Conservation (phyloP, 208 protist species). For the Phytomonas francai region DNA sequence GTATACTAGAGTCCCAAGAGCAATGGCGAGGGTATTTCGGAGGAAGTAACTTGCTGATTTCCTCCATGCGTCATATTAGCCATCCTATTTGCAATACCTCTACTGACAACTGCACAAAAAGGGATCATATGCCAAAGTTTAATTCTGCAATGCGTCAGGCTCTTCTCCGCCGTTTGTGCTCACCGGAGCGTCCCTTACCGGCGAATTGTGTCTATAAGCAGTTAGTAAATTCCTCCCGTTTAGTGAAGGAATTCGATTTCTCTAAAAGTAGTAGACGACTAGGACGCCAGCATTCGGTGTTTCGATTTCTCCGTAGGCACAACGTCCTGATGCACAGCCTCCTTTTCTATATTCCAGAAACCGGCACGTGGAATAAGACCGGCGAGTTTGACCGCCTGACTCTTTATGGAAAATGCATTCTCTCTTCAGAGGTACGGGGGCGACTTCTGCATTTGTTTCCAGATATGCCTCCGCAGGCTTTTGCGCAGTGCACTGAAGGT, state of each 20-base stretch:
- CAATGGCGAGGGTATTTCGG: not conserved
- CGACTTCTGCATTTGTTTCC: slow-evolving; percentile 70
- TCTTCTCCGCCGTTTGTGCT: slow-evolving; percentile 47
- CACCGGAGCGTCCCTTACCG: slow-evolving; percentile 43
- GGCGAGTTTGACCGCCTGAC: slow-evolving; percentile 64
- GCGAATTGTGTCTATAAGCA: slow-evolving; percentile 39
- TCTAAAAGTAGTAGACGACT: slow-evolving; percentile 39
- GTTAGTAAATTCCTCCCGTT: slow-evolving; percentile 44
- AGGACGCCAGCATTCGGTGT: slow-evolving; percentile 27
- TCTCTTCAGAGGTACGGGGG: slow-evolving; percentile 40
- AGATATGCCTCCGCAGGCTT: slow-evolving; percentile 21
- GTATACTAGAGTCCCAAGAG: not conserved
- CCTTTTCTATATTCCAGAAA: slow-evolving; percentile 55
- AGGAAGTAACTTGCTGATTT: not conserved
- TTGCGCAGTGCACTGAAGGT: slow-evolving; percentile 13
- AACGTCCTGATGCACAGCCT: slow-evolving; percentile 84
- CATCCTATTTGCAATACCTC: not conserved
- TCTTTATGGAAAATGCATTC: slow-evolving; percentile 49
- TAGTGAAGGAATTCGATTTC: slow-evolving; percentile 68
- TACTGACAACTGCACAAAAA: not conserved
- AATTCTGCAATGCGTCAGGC: slow-evolving; percentile 8
- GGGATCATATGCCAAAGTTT: not conserved
- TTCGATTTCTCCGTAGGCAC: slow-evolving; percentile 75
- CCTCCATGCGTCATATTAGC: not conserved
- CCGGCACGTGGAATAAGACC: slow-evolving; percentile 70